phyloP scores from a whole-genome alignment of 345 rosid genomes.

The Pistacia vera region DNA sequence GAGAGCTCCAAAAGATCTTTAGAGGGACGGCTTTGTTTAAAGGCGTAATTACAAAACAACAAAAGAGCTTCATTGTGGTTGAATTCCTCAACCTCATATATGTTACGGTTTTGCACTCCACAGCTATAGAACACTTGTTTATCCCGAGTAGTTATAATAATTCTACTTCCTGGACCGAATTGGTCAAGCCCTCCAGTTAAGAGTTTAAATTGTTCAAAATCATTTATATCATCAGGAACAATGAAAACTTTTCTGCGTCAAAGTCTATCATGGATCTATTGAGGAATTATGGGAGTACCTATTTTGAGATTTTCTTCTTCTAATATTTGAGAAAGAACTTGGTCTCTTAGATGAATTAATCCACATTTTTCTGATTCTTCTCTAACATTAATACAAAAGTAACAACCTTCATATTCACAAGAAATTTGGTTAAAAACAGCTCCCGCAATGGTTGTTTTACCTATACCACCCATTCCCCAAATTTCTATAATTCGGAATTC shows the following conservation, averaged over 20 bases:
- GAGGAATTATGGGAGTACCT: not conserved
- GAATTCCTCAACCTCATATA: not conserved
- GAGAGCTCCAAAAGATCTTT: not conserved
- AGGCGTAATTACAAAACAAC: slow-evolving; percentile 4
- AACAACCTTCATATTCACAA: not conserved
- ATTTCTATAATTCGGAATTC: not conserved
- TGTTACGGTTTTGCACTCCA: not conserved
- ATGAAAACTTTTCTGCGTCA: not conserved
- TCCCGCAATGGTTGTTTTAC: not conserved
- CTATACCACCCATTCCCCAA: slow-evolving; percentile 3
- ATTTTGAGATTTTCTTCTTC: not conserved
- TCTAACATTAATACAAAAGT: not conserved
- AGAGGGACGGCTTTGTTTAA: not conserved
- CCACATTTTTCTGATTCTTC: not conserved
- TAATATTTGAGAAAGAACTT: not conserved
- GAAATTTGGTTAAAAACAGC: slow-evolving; percentile 5
- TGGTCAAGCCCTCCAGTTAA: too few species aligned
- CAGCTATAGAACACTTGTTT: not conserved
- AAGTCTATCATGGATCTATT: not conserved
- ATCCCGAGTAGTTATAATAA: slow-evolving; percentile 10
- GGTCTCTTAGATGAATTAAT: not conserved
- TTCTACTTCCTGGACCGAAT: too few species aligned
- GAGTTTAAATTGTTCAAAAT: not conserved
- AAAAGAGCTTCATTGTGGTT: not conserved
- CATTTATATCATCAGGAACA: not conserved